A percentile compares a stretch with the other conserved stretches of the same genome.
These are phyloP conservation scores for Artemisia argyi DNA, from an alignment of 129 eudicot species.

Conservation along the genomic window DNA sequence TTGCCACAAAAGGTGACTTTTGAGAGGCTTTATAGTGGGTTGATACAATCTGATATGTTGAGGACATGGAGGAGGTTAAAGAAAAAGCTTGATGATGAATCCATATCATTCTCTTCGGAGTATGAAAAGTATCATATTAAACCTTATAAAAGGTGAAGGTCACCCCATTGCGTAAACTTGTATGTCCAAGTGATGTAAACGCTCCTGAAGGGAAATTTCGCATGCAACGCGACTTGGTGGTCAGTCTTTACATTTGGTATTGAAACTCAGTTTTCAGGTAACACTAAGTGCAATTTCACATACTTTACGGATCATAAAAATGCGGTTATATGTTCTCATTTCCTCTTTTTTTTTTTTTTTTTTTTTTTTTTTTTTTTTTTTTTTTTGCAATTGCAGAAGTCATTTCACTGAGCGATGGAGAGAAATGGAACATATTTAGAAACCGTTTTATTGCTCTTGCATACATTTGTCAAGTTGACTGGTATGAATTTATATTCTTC, in stretches of 20 bases:
- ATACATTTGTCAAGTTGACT: too few species aligned
- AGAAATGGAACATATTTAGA: neutral
- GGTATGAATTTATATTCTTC: too few species aligned
- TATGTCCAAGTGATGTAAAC: neutral
- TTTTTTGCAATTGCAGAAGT: neutral
- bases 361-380: neutral
- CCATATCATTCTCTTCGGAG: constrained; percentile 71
- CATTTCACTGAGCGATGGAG: neutral
- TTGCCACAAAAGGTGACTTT: constrained; percentile 92
- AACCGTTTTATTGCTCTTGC: too few species aligned
- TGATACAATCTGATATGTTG: constrained; percentile 83
- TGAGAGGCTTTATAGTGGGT: constrained; percentile 76
- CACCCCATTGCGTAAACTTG: neutral
- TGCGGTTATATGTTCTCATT: neutral
- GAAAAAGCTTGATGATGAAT: constrained; percentile 91
- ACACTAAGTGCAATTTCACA: neutral
- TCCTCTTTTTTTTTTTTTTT: neutral
- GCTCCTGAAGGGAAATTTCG: neutral
- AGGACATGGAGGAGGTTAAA: constrained; percentile 90
- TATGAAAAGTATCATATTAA: constrained; percentile 66
- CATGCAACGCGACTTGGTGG: neutral
- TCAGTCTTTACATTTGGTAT: neutral
- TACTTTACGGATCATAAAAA: neutral
- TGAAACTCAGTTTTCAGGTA: constrained; percentile 3
- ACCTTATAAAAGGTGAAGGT: constrained; percentile 78